These are phyloP conservation scores for Talaromyces proteolyticus DNA, from an alignment of 495 filamentous ascomycete species.

Conservation along the genomic window DNA sequence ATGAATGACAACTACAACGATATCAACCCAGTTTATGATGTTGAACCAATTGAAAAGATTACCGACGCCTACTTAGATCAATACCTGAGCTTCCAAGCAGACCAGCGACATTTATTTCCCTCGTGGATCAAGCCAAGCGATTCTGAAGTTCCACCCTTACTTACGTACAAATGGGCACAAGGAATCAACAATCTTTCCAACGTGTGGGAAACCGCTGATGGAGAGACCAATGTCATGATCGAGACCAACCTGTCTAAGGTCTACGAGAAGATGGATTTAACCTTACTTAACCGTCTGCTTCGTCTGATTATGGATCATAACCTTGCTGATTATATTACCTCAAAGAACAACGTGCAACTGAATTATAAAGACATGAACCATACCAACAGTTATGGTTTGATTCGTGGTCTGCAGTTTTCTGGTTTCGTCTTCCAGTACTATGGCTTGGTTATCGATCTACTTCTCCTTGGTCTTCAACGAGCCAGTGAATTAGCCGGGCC, in stretches of 20 bases:
- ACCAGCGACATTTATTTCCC: slow-evolving; percentile 96
- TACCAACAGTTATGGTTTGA: slow-evolving; percentile 97
- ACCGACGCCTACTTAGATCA: slow-evolving; percentile 99
- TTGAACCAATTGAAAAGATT: slow-evolving; percentile 99
- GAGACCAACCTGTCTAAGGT: slow-evolving; percentile 98
- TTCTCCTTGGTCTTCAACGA: slow-evolving; percentile 88
- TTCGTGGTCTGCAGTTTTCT: slow-evolving; percentile 94
- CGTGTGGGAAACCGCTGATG: slow-evolving; percentile 93
- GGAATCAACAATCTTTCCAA: slow-evolving; percentile 98
- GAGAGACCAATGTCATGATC: slow-evolving; percentile 98
- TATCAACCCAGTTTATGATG: slow-evolving; percentile 98
- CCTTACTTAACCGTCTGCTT: slow-evolving; percentile 85
- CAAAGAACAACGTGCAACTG: slow-evolving; percentile 98
- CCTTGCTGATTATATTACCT: slow-evolving; percentile 96
- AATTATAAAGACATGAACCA: slow-evolving; percentile 99
- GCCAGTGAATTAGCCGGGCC: slow-evolving; percentile 96
- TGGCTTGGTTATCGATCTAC: slow-evolving; percentile 87
- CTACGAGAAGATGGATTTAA: slow-evolving; percentile 99
- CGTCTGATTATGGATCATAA: slow-evolving; percentile 99
- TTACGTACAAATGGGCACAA: slow-evolving; percentile 99
- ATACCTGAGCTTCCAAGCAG: slow-evolving; percentile 98
- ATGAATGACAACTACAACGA: slow-evolving; percentile 99
- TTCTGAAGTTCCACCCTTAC: slow-evolving; percentile 93
- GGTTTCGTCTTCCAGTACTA: slow-evolving; percentile 99
- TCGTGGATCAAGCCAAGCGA: slow-evolving; percentile 99